Evolutionary conservation across 495 filamentous ascomycete species (phyloP).

Genomic region (Penicillium turbatum): DNA sequence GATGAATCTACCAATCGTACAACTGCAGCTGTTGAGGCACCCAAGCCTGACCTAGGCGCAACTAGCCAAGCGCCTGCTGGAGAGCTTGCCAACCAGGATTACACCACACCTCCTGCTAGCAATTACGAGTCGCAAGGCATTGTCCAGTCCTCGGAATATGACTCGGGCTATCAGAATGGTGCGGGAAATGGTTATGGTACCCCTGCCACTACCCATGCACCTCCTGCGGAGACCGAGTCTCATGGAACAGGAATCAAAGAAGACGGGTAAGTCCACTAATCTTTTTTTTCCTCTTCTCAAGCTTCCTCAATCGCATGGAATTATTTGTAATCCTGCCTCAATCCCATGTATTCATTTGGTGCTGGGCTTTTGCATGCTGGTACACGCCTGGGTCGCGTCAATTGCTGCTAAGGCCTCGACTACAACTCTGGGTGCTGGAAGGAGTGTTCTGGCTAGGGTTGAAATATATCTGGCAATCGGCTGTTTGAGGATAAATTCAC

Average conservation of each 20-base stretch:
- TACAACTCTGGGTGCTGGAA: slow-evolving; percentile 6
- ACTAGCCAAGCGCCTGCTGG: slow-evolving; percentile 18
- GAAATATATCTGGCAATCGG: not conserved
- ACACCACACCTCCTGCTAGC: slow-evolving; percentile 43
- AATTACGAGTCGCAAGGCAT: slow-evolving; percentile 25
- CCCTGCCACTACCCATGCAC: slow-evolving; percentile 30
- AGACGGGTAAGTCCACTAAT: slow-evolving; percentile 82
- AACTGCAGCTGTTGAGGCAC: slow-evolving; percentile 30
- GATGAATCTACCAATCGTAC: slow-evolving; percentile 58
- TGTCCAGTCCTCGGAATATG: slow-evolving; percentile 44
- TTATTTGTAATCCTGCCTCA: slow-evolving; percentile 9
- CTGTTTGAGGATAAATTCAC: not conserved
- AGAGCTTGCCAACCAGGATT: slow-evolving; percentile 22
- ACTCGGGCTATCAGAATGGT: slow-evolving; percentile 57
- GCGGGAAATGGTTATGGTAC: slow-evolving; percentile 54
- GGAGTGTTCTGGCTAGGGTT: not conserved
- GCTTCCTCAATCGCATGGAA: slow-evolving; percentile 9
- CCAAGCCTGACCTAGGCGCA: slow-evolving; percentile 26
- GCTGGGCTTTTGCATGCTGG: slow-evolving; percentile 7
- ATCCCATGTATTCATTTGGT: slow-evolving; percentile 1
- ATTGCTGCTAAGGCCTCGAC: slow-evolving; percentile 16
- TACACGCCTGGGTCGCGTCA: slow-evolving; percentile 2
- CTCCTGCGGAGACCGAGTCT: slow-evolving; percentile 29
- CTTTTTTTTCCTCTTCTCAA: slow-evolving; percentile 14
- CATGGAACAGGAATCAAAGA: slow-evolving; percentile 80